phyloP scores from a whole-genome alignment of 306 rosid species.

The Pterocarpus santalinus region DNA sequence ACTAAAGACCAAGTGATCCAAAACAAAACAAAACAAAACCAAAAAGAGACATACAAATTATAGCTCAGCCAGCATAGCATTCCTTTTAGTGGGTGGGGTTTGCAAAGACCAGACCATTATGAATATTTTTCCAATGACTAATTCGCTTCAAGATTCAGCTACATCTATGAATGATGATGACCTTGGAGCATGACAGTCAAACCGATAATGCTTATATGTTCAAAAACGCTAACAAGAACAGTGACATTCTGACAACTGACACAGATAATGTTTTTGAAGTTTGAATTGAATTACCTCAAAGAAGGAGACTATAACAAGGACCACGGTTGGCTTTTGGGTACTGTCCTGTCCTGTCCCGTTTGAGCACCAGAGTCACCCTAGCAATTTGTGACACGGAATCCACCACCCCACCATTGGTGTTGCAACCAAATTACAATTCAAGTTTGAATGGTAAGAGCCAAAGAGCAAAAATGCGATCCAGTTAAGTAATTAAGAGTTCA shows the following conservation, averaged over 20 bases:
- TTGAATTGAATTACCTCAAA: slow-evolving; percentile 20
- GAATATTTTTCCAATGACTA: slow-evolving; percentile 20
- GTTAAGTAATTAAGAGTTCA: slow-evolving; percentile 9
- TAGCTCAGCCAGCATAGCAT: slow-evolving; percentile 1
- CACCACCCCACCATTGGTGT: neutral
- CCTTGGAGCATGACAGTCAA: slow-evolving; percentile 40
- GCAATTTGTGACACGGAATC: slow-evolving; percentile 48
- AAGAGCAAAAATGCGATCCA: neutral
- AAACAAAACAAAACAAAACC: slow-evolving; percentile 13
- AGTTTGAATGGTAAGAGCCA: slow-evolving; percentile 52
- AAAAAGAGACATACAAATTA: neutral
- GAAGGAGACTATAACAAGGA: slow-evolving; percentile 25
- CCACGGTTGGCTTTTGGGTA: slow-evolving; percentile 27
- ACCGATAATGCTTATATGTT: slow-evolving; percentile 49
- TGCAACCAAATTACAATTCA: slow-evolving; percentile 43
- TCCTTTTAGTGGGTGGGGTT: slow-evolving; percentile 38
- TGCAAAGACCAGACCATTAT: slow-evolving; percentile 36
- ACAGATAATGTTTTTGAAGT: neutral
- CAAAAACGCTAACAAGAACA: slow-evolving; percentile 53
- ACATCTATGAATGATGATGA: slow-evolving; percentile 20
- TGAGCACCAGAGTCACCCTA: slow-evolving; percentile 4
- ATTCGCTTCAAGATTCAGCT: slow-evolving; percentile 12
- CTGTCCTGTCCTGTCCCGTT: slow-evolving; percentile 13
- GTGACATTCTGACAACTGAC: slow-evolving; percentile 42
- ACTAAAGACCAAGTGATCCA: neutral